A percentile compares a stretch with the other conserved stretches of the same genome.
Evolutionary conservation across 345 rosid species (phyloP).

Genomic region (Gossypium longicalyx): DNA sequence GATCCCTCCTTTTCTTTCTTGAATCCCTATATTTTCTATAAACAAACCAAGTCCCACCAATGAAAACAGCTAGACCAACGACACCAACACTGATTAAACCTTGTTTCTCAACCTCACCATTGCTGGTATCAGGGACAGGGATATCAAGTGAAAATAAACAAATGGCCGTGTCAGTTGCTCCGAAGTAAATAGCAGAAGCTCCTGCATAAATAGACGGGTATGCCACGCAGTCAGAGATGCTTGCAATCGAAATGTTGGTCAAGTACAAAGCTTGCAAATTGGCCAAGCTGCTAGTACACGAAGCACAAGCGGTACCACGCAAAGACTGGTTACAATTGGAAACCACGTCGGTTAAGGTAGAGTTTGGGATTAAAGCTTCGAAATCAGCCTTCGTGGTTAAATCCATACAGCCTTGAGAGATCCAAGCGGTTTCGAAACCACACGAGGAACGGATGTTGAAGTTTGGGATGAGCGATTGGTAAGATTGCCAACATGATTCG

Average conservation of each 20-base stretch:
- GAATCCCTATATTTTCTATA: conserved; percentile 26
- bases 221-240: conserved; percentile 58
- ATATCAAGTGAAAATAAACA: conserved; percentile 58
- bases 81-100: conserved; percentile 23
- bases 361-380: conserved; percentile 36
- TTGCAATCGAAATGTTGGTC: conserved; percentile 48
- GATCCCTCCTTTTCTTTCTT: conserved; percentile 24
- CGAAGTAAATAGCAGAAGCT: conserved; percentile 47
- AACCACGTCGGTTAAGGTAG: conserved; percentile 26
- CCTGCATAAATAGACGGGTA: conserved; percentile 68
- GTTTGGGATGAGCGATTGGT: conserved; percentile 41
- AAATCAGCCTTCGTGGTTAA: conserved; percentile 55
- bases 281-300: conserved; percentile 56
- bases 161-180: conserved; percentile 65
- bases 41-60: conserved; percentile 40
- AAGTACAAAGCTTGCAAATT: conserved; percentile 38
- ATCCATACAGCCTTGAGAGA: conserved; percentile 71
- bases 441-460: conserved; percentile 58
- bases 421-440: conserved; percentile 71
- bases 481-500: conserved; percentile 60
- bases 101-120: conserved; percentile 22
- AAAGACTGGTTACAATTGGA: conserved; percentile 59
- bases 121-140: background rate
- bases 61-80: conserved; percentile 29
- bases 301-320: conserved; percentile 64